Base-by-base conservation (phyloP, 169 alveolate genomes). In the Prorocentrum cordatum region DNA sequence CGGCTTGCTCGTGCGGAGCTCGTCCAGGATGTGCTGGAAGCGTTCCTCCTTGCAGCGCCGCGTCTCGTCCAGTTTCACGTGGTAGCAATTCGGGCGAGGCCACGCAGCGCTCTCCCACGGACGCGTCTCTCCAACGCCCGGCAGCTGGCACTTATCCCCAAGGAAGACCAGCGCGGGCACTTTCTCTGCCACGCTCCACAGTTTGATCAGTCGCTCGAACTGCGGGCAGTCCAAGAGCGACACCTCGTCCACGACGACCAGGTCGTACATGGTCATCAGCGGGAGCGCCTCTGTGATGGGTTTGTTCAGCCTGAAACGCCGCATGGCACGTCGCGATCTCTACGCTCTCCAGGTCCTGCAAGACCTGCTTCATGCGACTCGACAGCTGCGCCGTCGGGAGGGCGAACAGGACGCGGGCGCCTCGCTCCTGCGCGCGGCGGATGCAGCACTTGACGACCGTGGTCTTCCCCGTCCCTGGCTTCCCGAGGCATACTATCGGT, bases 381-480 rank as follows among this genome's bases (percentile, higher is more conserved):
- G 82, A 61, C 82, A 70, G 42, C 62, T 70, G 82, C 0, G 64
- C 82, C 2, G 64, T 38, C 18, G 82, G 82, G 39, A 70, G 16
- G 1, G 82, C 39, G 38, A 70, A 70, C 42, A 70, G 39, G 35
- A 67, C 22, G 6, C 79, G 6, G 12, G 79, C 79, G 58, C 82
- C 82, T 14, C 3, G 3, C 42, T 33, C 38, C 82, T 70, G 1
- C 82, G 64, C 36, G 0, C 16, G 3, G 9, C 64, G 64, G 42
- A 70, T 70, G n/a, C 32, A 42, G 31, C 18, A 27, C 36, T 70
- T 36, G 29, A 70, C 24, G 47, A 70, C 82, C 16, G 22, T 14
- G n/a, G 82, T 72, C 47, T 72, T 72, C 29, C 83, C 83, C 18
- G 68, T 72, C 26, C 83, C 85, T 3, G 85, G 85, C 42, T n/a